phyloP scores from a whole-genome alignment of 768 basidiomycete genomes.

The Panellus pusillus region DNA sequence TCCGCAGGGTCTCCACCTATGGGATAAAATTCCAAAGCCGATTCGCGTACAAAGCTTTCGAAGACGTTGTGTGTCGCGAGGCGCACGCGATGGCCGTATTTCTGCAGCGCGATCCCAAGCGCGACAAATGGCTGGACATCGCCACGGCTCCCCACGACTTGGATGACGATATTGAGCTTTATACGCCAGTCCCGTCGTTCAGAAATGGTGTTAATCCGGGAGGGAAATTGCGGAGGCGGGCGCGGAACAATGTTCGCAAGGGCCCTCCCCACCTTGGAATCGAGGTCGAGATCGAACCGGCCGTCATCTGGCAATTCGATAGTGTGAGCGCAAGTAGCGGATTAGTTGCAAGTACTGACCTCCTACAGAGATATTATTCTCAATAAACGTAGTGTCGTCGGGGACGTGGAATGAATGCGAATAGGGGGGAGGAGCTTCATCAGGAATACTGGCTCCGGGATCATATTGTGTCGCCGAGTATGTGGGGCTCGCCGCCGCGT shows the following conservation, averaged over 20 bases:
- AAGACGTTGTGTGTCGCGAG: conserved; percentile 47
- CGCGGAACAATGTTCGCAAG: conserved; percentile 11
- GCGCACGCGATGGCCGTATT: conserved; percentile 42
- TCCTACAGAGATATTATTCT: conserved; percentile 3
- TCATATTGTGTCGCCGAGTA: too few species aligned
- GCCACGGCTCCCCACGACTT: conserved; percentile 28
- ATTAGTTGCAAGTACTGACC: background rate
- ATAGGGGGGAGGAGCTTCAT: background rate
- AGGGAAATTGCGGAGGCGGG: conserved; percentile 1
- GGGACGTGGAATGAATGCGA: background rate
- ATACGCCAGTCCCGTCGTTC: conserved; percentile 12
- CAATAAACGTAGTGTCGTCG: background rate
- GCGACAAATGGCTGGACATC: conserved; percentile 51
- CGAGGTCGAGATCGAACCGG: conserved; percentile 14
- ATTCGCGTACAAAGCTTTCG: conserved; percentile 36
- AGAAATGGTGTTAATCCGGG: background rate
- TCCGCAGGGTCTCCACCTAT: conserved; percentile 47
- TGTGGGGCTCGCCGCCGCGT: too few species aligned
- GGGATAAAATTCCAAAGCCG: conserved; percentile 43
- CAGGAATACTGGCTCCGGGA: background rate
- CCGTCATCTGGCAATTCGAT: conserved; percentile 7
- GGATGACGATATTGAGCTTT: conserved; percentile 21
- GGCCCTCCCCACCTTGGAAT: conserved; percentile 10
- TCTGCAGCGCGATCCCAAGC: conserved; percentile 35
- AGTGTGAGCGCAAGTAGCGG: background rate